These are phyloP conservation scores for Sporisorium reilianum DNA, from an alignment of 1,284 basidiomycete genomes.

Conservation along the genomic window DNA sequence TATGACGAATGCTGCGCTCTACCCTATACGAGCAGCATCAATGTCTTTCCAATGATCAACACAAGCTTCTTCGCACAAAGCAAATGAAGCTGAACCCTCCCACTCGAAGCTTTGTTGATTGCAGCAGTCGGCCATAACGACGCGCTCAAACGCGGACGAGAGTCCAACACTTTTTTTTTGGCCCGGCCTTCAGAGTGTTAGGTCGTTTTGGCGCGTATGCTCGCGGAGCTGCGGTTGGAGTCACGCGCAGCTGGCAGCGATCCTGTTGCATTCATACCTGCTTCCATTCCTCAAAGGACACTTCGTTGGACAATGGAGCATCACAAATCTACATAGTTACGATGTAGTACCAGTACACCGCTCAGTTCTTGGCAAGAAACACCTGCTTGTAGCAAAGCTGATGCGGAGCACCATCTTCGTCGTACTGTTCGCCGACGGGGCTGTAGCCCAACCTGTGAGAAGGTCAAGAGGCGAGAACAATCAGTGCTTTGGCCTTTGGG, in stretches of 20 bases:
- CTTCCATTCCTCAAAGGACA: background rate
- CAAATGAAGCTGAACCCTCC: background rate
- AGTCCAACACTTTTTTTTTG: conserved; percentile 18
- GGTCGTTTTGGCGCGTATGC: background rate
- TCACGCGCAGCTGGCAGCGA: conserved; percentile 4
- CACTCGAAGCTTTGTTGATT: conserved; percentile 1
- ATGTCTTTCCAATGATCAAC: background rate
- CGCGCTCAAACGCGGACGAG: conserved; percentile 8
- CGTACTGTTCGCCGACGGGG: conserved; percentile 41
- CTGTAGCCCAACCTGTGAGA: conserved; percentile 36
- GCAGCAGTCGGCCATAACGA: background rate
- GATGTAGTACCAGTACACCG: background rate
- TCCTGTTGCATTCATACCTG: background rate
- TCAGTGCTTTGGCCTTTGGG: background rate
- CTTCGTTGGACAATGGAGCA: background rate
- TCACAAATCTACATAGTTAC: background rate
- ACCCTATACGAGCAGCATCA: background rate
- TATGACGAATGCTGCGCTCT: background rate
- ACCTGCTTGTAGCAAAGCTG: conserved; percentile 46
- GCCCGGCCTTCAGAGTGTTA: background rate
- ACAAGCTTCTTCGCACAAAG: background rate
- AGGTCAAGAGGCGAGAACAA: background rate
- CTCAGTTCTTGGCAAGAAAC: conserved; percentile 21
- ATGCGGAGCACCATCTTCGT: conserved; percentile 49
- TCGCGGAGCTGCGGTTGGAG: conserved; percentile 2